phyloP scores from a whole-genome alignment of 768 basidiomycete genomes.

The Rhizopogon vulgaris region DNA sequence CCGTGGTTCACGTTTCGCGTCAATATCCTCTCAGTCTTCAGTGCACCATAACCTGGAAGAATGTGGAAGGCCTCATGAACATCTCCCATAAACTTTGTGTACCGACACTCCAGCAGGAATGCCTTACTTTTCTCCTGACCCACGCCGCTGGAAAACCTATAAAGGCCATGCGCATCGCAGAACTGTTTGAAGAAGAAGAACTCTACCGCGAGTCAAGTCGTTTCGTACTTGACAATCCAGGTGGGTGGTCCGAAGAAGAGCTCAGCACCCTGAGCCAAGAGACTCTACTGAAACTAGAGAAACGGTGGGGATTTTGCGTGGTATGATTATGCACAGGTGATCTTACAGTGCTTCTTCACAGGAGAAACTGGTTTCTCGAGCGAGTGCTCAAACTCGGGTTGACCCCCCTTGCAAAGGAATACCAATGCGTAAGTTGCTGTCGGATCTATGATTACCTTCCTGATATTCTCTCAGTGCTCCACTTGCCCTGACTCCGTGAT shows the following conservation, averaged over 20 bases:
- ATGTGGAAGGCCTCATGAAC: conserved; percentile 88
- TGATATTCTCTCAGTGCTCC: conserved; percentile 46
- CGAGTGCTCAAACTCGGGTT: conserved; percentile 88
- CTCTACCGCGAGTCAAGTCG: conserved; percentile 87
- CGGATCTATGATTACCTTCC: neutral
- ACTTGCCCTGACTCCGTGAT: conserved; percentile 75
- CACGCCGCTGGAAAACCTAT: conserved; percentile 92
- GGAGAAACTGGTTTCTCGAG: conserved; percentile 93
- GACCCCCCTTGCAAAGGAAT: conserved; percentile 86
- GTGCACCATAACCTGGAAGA: conserved; percentile 93
- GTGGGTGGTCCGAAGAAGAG: conserved; percentile 78
- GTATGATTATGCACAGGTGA: neutral
- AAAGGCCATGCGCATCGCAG: conserved; percentile 89
- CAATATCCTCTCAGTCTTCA: conserved; percentile 48
- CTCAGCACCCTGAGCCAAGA: conserved; percentile 75
- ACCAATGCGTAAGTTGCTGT: conserved; percentile 69
- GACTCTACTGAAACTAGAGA: conserved; percentile 86
- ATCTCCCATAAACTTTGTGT: conserved; percentile 87
- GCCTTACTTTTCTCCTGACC: conserved; percentile 81
- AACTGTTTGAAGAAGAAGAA: conserved; percentile 85
- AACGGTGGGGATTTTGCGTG: conserved; percentile 42
- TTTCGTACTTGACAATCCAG: conserved; percentile 89
- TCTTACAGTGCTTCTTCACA: conserved; percentile 19
- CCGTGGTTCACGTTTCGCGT: neutral
- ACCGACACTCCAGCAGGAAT: conserved; percentile 73